phyloP scores from a whole-genome alignment of 2,329 filamentous ascomycete species.

The Colletotrichum eleusines region DNA sequence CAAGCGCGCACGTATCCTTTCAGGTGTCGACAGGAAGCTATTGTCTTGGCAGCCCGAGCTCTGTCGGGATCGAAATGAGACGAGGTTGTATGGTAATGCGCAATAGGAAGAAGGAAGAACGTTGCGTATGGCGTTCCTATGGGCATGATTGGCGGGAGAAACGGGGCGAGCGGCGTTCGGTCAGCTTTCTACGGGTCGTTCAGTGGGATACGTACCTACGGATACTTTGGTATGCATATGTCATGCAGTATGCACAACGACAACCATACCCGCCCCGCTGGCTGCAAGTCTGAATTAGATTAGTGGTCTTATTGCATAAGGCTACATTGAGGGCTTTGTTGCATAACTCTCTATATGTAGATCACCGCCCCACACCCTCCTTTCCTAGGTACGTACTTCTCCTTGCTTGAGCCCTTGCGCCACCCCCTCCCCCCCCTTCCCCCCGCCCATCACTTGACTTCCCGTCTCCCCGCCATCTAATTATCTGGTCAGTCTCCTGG shows the following conservation, averaged over 20 bases:
- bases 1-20: conserved; percentile 22
- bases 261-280: conserved; percentile 21
- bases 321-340: neutral
- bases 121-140: neutral
- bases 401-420: no score
- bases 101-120: conserved; percentile 12
- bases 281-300: conserved; percentile 30
- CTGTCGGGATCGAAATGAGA: conserved; percentile 21
- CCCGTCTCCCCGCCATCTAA: neutral
- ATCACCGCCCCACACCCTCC: neutral
- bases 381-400: neutral
- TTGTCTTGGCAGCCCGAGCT: conserved; percentile 36
- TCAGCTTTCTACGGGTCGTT: conserved; percentile 8
- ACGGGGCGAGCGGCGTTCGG: conserved; percentile 21
- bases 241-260: conserved; percentile 26
- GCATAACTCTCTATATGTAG: neutral
- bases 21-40: conserved; percentile 27
- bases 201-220: neutral
- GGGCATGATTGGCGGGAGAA: conserved; percentile 27
- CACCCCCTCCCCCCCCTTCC: conserved; percentile 3
- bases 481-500: neutral
- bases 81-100: conserved; percentile 37
- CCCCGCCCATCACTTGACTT: neutral
- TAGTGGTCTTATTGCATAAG: conserved; percentile 18
- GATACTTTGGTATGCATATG: conserved; percentile 30